Percentiles rank a stretch among this genome's conserved stretches.
phyloP scores from a whole-genome alignment of 495 filamentous ascomycete species.

The Hyaloscypha hepaticicola region DNA sequence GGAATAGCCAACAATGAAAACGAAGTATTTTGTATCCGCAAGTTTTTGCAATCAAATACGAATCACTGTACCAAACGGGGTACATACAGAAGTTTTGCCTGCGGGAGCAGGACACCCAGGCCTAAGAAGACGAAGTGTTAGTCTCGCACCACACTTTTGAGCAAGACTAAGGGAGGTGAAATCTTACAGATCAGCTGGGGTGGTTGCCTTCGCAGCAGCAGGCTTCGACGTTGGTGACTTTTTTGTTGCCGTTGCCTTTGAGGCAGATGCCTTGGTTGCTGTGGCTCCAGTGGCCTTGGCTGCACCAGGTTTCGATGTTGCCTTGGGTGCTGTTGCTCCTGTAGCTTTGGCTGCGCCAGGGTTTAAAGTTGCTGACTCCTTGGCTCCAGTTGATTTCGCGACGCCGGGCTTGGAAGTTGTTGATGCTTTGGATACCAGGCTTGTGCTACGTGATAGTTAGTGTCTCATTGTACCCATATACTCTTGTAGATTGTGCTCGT shows the following conservation, averaged over 20 bases:
- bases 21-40: neutral
- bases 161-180: neutral
- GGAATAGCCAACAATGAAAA: neutral
- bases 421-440: neutral
- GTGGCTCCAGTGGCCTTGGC: neutral
- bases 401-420: neutral
- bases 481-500: no score
- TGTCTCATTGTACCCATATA: neutral
- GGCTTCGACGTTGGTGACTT: neutral
- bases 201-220: constrained; percentile 10
- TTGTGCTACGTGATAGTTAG: neutral
- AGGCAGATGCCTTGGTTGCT: constrained; percentile 1
- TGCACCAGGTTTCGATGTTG: neutral
- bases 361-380: neutral
- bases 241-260: neutral
- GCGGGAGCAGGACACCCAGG: constrained; percentile 4
- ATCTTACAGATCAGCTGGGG: constrained; percentile 5
- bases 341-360: neutral
- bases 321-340: neutral
- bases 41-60: neutral
- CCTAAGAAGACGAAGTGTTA: neutral
- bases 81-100: neutral
- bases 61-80: neutral
- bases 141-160: neutral
- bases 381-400: neutral